Evolutionary conservation across 164 flowering plant species (phyloP).

Genomic region (Vitis cinerea): DNA sequence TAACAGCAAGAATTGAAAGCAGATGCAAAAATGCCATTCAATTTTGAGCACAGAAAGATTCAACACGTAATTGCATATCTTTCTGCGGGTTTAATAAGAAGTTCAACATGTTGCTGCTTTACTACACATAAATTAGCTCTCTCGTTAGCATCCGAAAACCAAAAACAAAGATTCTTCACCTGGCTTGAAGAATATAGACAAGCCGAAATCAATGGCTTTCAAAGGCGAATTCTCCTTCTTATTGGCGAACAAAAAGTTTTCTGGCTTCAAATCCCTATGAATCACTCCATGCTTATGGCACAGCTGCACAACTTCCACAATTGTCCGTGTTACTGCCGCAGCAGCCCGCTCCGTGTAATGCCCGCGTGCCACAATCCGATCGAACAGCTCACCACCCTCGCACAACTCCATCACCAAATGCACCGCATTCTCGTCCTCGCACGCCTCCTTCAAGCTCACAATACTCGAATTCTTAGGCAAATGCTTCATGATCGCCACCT

Average conservation of each 20-base stretch:
- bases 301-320: slow-evolving; percentile 88
- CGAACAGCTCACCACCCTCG: slow-evolving; percentile 92
- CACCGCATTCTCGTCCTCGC: slow-evolving; percentile 92
- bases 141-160: background rate
- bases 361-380: slow-evolving; percentile 89
- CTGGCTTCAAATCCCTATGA: slow-evolving; percentile 92
- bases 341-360: slow-evolving; percentile 89
- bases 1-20: too few species aligned
- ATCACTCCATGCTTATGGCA: slow-evolving; percentile 94
- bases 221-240: slow-evolving; percentile 96
- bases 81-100: background rate
- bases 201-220: slow-evolving; percentile 92
- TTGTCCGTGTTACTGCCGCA: slow-evolving; percentile 70
- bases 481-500: slow-evolving; percentile 93
- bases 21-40: too few species aligned
- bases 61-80: background rate
- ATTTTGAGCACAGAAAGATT: too few species aligned
- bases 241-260: slow-evolving; percentile 85
- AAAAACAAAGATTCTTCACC: slow-evolving; percentile 33
- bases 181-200: slow-evolving; percentile 97
- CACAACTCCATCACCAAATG: slow-evolving; percentile 96
- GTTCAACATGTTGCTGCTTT: background rate
- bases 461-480: slow-evolving; percentile 76
- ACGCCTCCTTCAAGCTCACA: slow-evolving; percentile 78
- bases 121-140: background rate